These are phyloP conservation scores for Solanum okadae DNA, from an alignment of 257 asterid genomes.

Conservation along the genomic window DNA sequence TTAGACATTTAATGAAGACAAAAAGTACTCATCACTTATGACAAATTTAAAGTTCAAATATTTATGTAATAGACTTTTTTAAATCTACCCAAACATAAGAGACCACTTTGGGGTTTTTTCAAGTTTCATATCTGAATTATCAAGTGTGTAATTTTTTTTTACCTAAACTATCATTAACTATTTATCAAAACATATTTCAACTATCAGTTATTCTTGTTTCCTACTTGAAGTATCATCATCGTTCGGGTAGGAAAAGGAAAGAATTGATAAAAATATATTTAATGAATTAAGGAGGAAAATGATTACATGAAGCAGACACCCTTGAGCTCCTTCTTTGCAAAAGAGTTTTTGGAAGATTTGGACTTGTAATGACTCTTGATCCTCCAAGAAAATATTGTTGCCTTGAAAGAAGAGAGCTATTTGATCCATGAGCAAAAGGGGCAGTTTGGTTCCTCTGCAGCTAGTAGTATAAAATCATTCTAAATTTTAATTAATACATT, in stretches of 20 bases:
- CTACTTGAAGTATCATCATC: no score
- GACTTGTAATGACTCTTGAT: conserved; percentile 19
- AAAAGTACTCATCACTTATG: neutral
- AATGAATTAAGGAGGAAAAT: neutral
- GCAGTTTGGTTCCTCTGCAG: conserved; percentile 26
- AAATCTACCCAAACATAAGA: neutral
- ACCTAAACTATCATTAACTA: fast-evolving
- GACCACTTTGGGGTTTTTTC: no score
- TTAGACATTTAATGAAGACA: neutral
- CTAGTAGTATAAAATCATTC: neutral
- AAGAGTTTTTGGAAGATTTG: conserved; percentile 10
- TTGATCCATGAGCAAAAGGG: conserved; percentile 6
- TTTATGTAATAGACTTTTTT: neutral
- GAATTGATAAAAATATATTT: neutral
- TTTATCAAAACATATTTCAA: fast-evolving
- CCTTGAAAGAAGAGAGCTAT: conserved; percentile 6
- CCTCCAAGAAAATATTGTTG: conserved; percentile 23
- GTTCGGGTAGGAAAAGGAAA: neutral
- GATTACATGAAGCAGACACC: conserved; percentile 58
- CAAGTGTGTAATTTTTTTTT: fast-evolving
- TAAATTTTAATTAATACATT: neutral
- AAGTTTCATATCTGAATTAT: no score
- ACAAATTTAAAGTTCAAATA: neutral
- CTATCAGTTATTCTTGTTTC: fast-evolving
- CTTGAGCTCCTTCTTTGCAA: conserved; percentile 17